These are phyloP conservation scores for Sanghuangporus weigelae DNA, from an alignment of 1,284 basidiomycete species.

Conservation along the genomic window DNA sequence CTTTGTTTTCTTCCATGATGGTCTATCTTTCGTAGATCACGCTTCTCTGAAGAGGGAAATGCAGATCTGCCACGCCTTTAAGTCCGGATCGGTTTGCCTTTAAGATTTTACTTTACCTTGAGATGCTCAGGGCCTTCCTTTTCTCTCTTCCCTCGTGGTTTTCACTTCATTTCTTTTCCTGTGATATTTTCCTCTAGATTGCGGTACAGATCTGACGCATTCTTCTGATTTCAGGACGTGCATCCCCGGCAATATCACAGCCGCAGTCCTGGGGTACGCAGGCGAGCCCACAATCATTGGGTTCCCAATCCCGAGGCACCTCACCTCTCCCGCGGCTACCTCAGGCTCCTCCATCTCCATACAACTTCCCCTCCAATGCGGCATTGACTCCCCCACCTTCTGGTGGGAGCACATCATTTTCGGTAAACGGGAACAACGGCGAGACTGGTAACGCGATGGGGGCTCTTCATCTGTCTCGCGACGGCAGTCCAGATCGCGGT, in stretches of 20 bases:
- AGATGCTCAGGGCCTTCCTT: neutral
- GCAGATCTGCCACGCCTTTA: neutral
- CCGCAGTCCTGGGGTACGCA: neutral
- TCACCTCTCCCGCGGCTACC: slow-evolving; percentile 9
- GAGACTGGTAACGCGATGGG: slow-evolving; percentile 4
- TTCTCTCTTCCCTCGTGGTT: neutral
- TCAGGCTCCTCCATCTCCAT: slow-evolving; percentile 14
- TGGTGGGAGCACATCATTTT: neutral
- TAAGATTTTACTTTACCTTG: neutral
- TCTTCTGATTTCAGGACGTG: neutral
- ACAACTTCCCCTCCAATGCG: slow-evolving; percentile 17
- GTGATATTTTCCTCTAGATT: neutral
- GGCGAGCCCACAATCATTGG: neutral
- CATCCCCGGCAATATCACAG: neutral
- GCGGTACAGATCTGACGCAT: neutral
- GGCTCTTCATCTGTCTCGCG: slow-evolving; percentile 11
- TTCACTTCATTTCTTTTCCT: neutral
- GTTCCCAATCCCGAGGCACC: neutral
- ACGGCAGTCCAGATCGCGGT: slow-evolving; percentile 3
- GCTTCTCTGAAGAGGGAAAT: slow-evolving; percentile 21
- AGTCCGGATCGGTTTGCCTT: neutral
- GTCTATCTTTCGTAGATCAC: neutral
- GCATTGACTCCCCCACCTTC: slow-evolving; percentile 14
- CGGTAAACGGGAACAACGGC: neutral
- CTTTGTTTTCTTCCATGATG: slow-evolving; percentile 26